Evolutionary conservation across 805 yeast genomes (phyloP), one percentile per base, ranked within the genome.

Genomic region (Pachysolen tannophilus): DNA sequence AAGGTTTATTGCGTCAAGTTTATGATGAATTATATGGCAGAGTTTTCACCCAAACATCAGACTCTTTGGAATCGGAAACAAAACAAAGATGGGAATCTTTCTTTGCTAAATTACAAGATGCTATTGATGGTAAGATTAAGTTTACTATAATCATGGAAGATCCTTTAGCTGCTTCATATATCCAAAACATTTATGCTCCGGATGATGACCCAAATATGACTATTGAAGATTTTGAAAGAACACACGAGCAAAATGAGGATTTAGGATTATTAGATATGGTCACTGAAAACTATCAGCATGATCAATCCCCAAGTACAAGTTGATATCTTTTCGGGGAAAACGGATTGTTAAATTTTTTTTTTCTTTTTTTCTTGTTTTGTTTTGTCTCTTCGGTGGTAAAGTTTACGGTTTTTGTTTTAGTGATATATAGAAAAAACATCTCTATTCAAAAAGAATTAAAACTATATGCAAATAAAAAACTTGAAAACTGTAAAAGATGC

Each of bases 111-210:
- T 65, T 92, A 47, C 77, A 82, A 44, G 73, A 75, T 30, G 97
- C 96, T 10, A 65, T 81, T 36, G 82, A 72, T 19, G 98, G 97
- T 30, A 76, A 82, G 44, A 64, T 75, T 30, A 75, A 80, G 38
- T 88, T 92, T 61, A 90, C 97, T 1, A 70, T 92, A 24, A 55
- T 74, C 28, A 82, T 92, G 94, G 87, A 78, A 44, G 99, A 92
- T 60, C 98, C 99, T 6, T 63, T 92, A 49, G 95, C 97, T 14
- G 81, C 94, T 4, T 86, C 96, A 1, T 92, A 92, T 52, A 82
- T 92, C 43, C 99, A 92, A 61, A 92, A 92, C 54, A 92, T 90
- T n/a, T 92, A 88, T 53, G 99, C 99, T 24, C 99, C 99, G 19
- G 99, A 92, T 61, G 74, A 75, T 28, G 99, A 92, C 61, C 99